These are phyloP conservation scores for Cutaneotrichosporon dermatis DNA, from an alignment of 1,284 basidiomycete species.

Conservation along the genomic window DNA sequence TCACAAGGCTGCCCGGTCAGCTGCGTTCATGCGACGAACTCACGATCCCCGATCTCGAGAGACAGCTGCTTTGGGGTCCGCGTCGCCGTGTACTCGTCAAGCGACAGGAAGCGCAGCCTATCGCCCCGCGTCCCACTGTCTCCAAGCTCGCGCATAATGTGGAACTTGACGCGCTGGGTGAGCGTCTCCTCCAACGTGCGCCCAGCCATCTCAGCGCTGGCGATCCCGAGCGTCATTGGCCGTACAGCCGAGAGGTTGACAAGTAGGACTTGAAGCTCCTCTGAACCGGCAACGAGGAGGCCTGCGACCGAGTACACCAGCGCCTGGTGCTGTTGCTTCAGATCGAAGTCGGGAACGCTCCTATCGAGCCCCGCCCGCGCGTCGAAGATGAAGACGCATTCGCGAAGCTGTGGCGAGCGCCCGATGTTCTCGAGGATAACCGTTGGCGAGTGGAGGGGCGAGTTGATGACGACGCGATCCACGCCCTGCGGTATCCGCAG, in stretches of 20 bases:
- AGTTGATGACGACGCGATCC: conserved; percentile 1
- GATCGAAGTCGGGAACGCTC: not conserved
- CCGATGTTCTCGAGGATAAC: not conserved
- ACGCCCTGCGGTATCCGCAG: not conserved
- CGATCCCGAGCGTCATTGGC: not conserved
- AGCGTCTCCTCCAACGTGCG: not conserved
- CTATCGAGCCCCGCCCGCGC: not conserved
- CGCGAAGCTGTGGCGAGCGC: not conserved
- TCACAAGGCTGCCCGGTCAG: too few species aligned
- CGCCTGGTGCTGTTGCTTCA: not conserved
- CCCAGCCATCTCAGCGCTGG: not conserved
- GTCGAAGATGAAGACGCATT: conserved; percentile 1
- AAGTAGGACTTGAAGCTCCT: not conserved
- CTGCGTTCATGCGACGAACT: not conserved
- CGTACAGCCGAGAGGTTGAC: conserved; percentile 2
- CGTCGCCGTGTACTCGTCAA: not conserved
- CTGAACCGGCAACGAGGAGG: not conserved
- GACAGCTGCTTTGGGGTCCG: not conserved
- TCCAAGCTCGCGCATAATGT: not conserved
- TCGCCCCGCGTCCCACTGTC: not conserved
- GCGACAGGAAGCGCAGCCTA: not conserved
- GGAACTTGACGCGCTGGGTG: not conserved
- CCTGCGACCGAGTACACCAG: not conserved
- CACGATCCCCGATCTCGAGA: conserved; percentile 2
- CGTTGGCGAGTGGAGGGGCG: not conserved